Base-by-base conservation (phyloP, 306 rosid genomes). In the Urtica urens region DNA sequence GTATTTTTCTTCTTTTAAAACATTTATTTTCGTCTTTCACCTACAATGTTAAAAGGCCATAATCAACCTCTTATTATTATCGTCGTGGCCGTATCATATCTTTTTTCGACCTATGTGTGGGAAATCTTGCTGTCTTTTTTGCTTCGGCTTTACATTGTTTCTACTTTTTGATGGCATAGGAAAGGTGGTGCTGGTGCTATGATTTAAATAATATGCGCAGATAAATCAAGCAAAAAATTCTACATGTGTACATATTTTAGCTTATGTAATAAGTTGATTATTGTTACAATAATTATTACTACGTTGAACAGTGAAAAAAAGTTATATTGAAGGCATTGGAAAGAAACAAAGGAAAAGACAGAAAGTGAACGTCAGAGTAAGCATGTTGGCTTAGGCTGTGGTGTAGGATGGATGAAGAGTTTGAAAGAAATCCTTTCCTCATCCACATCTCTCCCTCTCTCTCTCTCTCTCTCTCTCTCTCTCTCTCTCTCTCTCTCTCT, bases 331-430 rank as follows among this genome's bases (percentile, higher is more conserved):
- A 11, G 53, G 51, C 39, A 12, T 18, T 21, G 45, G 55, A 54
- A 67, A 62, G 74, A 51, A 71, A 71, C 80, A 64, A 68, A 41
- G 80, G 71, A 79, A 76, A 79, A 76, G 94, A 79, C 88, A 77
- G 85, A 79, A 79, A 79, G 88, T 64, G 82, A 71, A 76, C 72
- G 72, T 79, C 73, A 82, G 79, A 66, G 43, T 35, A 71, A 73
- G 70, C 62, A 56, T 63, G 77, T 65, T 82, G 83, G 87, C 79
- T 78, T 68, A 69, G 60, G 50, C 76, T 68, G 75, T 74, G 81
- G 81, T 71, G 69, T 69, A 66, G 68, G 72, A 72, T 69, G 74
- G 68, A 59, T 75, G 65, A 52, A 25, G 70, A 67, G 46, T 75
- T 75, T 71, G 63, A 68, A 72, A 67, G 46, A 65, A 63, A 58